Percentiles rank a stretch among this genome's conserved stretches.
These are phyloP conservation scores for Pseudogymnoascus verrucosus DNA, from an alignment of 2,329 filamentous ascomycete genomes.

Conservation along the genomic window DNA sequence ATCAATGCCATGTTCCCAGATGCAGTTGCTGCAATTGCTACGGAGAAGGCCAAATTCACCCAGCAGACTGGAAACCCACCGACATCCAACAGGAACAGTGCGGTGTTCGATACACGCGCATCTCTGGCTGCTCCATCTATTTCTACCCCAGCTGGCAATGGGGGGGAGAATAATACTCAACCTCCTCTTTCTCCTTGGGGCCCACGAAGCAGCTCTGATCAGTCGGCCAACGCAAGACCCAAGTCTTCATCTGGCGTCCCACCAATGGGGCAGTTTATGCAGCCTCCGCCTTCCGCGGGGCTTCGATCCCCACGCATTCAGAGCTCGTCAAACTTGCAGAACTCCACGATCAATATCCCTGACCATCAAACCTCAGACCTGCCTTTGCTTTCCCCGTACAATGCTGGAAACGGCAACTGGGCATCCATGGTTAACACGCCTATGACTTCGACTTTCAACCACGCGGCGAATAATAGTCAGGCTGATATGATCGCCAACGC, in stretches of 20 bases:
- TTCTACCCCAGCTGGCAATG: constrained; percentile 52
- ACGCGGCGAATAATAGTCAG: constrained; percentile 49
- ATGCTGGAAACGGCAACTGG: constrained; percentile 81
- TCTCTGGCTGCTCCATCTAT: constrained; percentile 71
- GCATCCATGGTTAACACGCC: constrained; percentile 98
- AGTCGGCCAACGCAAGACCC: constrained; percentile 50
- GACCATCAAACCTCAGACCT: constrained; percentile 64
- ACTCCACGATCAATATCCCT: constrained; percentile 66
- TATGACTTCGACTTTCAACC: constrained; percentile 79
- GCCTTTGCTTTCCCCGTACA: constrained; percentile 78
- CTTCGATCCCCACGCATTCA: constrained; percentile 73
- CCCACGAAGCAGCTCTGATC: constrained; percentile 34
- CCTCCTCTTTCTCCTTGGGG: constrained; percentile 78
- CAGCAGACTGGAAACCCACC: constrained; percentile 88
- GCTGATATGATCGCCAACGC: constrained; percentile 98
- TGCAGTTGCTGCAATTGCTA: constrained; percentile 94
- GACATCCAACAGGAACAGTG: constrained; percentile 87
- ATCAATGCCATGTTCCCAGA: constrained; percentile 99
- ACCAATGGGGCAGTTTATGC: constrained; percentile 91
- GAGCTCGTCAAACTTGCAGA: constrained; percentile 67
- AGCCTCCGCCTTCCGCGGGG: constrained; percentile 65
- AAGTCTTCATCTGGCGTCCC: constrained; percentile 73
- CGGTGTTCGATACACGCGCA: constrained; percentile 62
- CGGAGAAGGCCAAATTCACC: constrained; percentile 95
- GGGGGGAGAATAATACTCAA: constrained; percentile 53